A percentile compares a stretch with the other conserved stretches of the same genome.
These are phyloP conservation scores for Scytalidium lignicola DNA, from an alignment of 2,329 filamentous ascomycete genomes.

Conservation along the genomic window DNA sequence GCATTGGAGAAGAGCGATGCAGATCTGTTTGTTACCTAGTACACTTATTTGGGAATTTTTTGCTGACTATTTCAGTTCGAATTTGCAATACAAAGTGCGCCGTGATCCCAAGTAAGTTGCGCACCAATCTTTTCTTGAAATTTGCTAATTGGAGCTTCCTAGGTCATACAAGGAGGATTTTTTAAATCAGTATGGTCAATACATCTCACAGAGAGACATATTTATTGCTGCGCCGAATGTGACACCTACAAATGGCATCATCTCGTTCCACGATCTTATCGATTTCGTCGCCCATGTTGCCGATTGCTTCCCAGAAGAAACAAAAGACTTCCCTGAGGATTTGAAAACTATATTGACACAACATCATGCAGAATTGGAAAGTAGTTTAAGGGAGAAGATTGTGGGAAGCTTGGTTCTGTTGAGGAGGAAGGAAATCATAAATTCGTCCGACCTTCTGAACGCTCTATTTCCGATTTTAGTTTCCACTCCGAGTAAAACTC, in stretches of 20 bases:
- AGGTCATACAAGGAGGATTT: constrained; percentile 87
- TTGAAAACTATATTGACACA: constrained; percentile 74
- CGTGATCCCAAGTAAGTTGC: constrained; percentile 68
- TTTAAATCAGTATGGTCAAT: constrained; percentile 81
- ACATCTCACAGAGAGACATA: constrained; percentile 85
- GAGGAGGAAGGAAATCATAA: constrained; percentile 85
- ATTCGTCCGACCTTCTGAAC: constrained; percentile 77
- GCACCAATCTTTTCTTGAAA: not conserved
- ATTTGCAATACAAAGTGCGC: constrained; percentile 86
- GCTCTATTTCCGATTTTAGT: constrained; percentile 93
- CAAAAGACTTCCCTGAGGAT: constrained; percentile 70
- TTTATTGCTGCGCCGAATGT: constrained; percentile 80
- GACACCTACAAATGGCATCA: constrained; percentile 70
- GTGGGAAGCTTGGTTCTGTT: constrained; percentile 85
- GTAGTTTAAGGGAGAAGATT: constrained; percentile 87
- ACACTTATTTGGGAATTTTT: constrained; percentile 3
- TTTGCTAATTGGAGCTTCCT: constrained; percentile 4
- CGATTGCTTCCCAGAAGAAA: constrained; percentile 84
- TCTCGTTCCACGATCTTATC: constrained; percentile 84
- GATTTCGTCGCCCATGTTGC: constrained; percentile 92
- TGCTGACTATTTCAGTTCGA: constrained; percentile 50
- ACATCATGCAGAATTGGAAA: constrained; percentile 78
- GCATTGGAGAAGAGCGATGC: constrained; percentile 95
- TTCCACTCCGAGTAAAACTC: constrained; percentile 83
- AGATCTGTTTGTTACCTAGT: constrained; percentile 56